Percentiles rank a stretch among this genome's conserved stretches.
Evolutionary conservation across 441 rosid genomes (phyloP).

Genomic region (Caryocar brasiliense): DNA sequence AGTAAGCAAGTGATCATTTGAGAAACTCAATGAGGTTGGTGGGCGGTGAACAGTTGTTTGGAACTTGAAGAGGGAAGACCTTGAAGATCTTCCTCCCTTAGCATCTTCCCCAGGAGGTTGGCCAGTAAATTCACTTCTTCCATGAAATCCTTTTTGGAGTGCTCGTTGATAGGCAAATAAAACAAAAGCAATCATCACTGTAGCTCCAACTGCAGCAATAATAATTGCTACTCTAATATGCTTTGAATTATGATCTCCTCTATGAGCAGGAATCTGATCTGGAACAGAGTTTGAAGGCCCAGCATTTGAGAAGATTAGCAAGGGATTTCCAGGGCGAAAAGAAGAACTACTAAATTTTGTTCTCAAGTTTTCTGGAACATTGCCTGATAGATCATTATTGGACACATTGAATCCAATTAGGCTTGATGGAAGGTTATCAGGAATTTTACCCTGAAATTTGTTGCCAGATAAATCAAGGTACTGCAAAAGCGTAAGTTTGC

Average conservation of each 20-base stretch:
- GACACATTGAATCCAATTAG: slow-evolving; percentile 67
- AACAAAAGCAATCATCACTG: slow-evolving; percentile 51
- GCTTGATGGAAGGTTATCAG: slow-evolving; percentile 47
- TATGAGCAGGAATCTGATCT: slow-evolving; percentile 2
- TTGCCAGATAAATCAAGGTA: slow-evolving; percentile 80
- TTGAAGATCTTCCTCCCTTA: slow-evolving; percentile 49
- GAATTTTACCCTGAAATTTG: slow-evolving; percentile 57
- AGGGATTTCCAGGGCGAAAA: slow-evolving; percentile 61
- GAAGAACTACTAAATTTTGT: slow-evolving; percentile 42
- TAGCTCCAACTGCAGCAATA: slow-evolving; percentile 62
- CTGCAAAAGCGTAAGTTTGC: slow-evolving; percentile 55
- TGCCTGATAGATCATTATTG: slow-evolving; percentile 61
- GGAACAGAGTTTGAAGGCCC: slow-evolving; percentile 15
- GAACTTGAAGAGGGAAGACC: slow-evolving; percentile 61
- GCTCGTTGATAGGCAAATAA: slow-evolving; percentile 65
- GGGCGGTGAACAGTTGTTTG: slow-evolving; percentile 44
- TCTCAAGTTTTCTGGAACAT: slow-evolving; percentile 46
- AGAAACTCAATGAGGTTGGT: slow-evolving; percentile 65
- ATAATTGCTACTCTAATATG: slow-evolving; percentile 55
- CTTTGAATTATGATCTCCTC: slow-evolving; percentile 33
- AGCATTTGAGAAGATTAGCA: slow-evolving; percentile 27
- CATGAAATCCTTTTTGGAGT: slow-evolving; percentile 53
- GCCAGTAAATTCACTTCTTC: slow-evolving; percentile 40
- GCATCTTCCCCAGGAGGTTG: slow-evolving; percentile 40
- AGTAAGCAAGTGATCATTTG: slow-evolving; percentile 79